Evolutionary conservation across 306 rosid genomes (phyloP).

Genomic region (Fragaria vesca): DNA sequence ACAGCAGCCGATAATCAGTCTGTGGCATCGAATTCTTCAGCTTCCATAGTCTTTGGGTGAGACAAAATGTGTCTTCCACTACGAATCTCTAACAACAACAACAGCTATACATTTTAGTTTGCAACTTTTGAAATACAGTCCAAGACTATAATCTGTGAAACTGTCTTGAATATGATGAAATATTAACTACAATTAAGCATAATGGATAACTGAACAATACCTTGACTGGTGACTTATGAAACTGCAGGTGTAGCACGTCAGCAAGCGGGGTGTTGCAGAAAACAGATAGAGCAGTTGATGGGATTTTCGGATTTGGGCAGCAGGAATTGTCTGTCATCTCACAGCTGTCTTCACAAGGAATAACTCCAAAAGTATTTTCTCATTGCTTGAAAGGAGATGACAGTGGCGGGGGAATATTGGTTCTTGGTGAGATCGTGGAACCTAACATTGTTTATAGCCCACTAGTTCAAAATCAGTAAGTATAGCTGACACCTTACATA

Average conservation of each 20-base stretch:
- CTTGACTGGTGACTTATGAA: conserved; percentile 24
- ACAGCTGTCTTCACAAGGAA: conserved; percentile 69
- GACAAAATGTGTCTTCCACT: conserved; percentile 1
- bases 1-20: conserved; percentile 43
- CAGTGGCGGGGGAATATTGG: conserved; percentile 70
- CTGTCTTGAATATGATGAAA: neutral
- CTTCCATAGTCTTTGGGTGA: conserved; percentile 75
- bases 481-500: conserved; percentile 13
- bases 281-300: conserved; percentile 69
- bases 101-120: neutral
- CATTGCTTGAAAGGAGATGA: conserved; percentile 74
- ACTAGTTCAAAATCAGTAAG: conserved; percentile 73
- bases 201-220: neutral
- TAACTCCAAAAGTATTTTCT: conserved; percentile 65
- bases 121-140: neutral
- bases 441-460: conserved; percentile 67
- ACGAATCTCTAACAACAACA: neutral
- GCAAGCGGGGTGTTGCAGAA: conserved; percentile 65
- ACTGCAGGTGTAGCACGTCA: conserved; percentile 60
- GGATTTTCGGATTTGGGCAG: conserved; percentile 79
- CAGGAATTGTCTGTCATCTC: conserved; percentile 65
- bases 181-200: neutral
- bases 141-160: neutral
- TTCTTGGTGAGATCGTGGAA: conserved; percentile 74
- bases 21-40: conserved; percentile 57